Evolutionary conservation across 306 rosid genomes (phyloP), one percentile per base, ranked within the genome.

Genomic region (Vachellia collinsii): DNA sequence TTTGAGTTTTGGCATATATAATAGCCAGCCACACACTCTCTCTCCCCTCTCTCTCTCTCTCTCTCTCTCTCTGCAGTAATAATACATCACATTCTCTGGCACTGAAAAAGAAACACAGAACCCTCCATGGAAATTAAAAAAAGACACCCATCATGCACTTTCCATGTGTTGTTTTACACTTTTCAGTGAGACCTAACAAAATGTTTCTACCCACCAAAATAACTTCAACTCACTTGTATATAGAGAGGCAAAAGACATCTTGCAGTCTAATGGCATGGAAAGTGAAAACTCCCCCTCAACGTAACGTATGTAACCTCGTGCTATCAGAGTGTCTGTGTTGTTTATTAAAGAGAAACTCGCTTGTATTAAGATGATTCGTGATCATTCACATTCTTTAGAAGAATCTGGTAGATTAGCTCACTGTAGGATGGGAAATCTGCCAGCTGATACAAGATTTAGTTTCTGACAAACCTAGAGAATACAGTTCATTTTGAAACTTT

Each of bases 121-220:
- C 36, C 36, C 63, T 20, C 74, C 77, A 78, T 16, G 47, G 75
- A 80, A 76, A 38, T n/a, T 19, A 17, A 53, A 74, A 80, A 80
- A 85, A 48, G 43, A 72, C 73, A 75, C 83, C 75, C 82, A 87
- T 81, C 91, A 89, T 84, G 88, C 86, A 59, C 83, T 85, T 89
- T 85, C 80, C 90, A 87, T 88, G 89, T 90, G 69, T 80, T 80
- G 64, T 43, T 59, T 70, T 47, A 72, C 61, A 12, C 83, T 75
- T 85, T 86, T 50, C 78, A 61, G 50, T 72, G 84, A 80, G 1
- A 74, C 80, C 80, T 83, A 76, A 38, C 58, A 25, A 46, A 11
- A 13, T 11, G 46, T 74, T 69, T 86, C 39, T 1, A 4, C 64
- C 37, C 53, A 47, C 72, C 82, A 50, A 36, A 87, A 81, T 83